These are phyloP conservation scores for Petasospora rhodanensis DNA, from an alignment of 1,139 yeast species.

Conservation along the genomic window DNA sequence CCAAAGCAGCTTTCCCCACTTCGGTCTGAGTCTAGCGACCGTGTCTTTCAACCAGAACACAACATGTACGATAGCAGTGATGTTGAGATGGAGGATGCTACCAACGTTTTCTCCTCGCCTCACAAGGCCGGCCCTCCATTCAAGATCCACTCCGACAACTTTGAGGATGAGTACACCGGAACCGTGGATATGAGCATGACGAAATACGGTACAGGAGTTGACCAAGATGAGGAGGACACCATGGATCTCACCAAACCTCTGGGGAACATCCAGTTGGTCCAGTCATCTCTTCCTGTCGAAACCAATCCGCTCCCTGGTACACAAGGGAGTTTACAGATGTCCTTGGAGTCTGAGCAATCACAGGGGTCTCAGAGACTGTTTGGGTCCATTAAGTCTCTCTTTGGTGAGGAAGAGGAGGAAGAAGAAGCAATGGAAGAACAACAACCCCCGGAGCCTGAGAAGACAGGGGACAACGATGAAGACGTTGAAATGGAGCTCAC, in stretches of 20 bases:
- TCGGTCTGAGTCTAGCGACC: conserved; percentile 3
- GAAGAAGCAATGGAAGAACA: no score
- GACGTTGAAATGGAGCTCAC: conserved; percentile 23
- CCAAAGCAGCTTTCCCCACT: conserved; percentile 9
- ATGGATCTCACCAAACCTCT: conserved; percentile 30
- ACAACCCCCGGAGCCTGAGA: no score
- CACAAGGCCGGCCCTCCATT: conserved; percentile 12
- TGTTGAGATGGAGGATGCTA: conserved; percentile 25
- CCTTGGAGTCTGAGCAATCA: conserved; percentile 4
- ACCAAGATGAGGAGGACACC: conserved; percentile 21
- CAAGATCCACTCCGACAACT: conserved; percentile 17
- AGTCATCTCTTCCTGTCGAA: conserved; percentile 5
- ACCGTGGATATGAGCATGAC: conserved; percentile 24
- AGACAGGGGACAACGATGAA: conserved; percentile 18
- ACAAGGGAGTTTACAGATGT: conserved; percentile 2
- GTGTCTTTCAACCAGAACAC: conserved; percentile 16
- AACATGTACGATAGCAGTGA: conserved; percentile 22
- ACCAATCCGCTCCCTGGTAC: neutral
- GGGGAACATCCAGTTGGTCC: conserved; percentile 19
- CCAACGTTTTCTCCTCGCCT: conserved; percentile 22
- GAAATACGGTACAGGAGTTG: conserved; percentile 13
- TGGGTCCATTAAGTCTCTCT: conserved; percentile 25
- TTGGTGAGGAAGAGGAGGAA: conserved; percentile 19
- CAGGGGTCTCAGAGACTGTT: conserved; percentile 19
- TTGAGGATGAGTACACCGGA: conserved; percentile 18